Base-by-base conservation (phyloP, 176 grass and related monocot species). In the Elymus sibiricus region DNA sequence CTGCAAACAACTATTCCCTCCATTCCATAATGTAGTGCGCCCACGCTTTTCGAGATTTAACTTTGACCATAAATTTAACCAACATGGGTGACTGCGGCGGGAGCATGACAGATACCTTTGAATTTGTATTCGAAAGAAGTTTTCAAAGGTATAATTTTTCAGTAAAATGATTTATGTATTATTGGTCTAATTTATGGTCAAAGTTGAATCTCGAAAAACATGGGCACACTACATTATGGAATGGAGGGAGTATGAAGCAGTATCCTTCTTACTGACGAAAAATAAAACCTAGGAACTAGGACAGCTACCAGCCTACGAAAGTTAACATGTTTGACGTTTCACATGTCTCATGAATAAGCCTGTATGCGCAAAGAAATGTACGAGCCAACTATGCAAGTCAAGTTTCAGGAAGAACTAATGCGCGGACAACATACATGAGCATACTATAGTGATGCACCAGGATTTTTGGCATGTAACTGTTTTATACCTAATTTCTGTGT, bases 1-100 rank as follows among this genome's bases (percentile, higher is more conserved):
- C 70, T 80, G 44, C 67, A 74, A 84, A 63, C 51, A 21, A 68
- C 24, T 74, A n/a, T n/a, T n/a, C n/a, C n/a, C n/a, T n/a, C n/a
- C n/a, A n/a, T n/a, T n/a, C n/a, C n/a, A n/a, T n/a, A n/a, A n/a
- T n/a, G n/a, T n/a, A n/a, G n/a, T n/a, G n/a, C n/a, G n/a, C n/a
- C n/a, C n/a, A n/a, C n/a, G n/a, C n/a, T n/a, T n/a, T n/a, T n/a
- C n/a, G n/a, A n/a, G n/a, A n/a, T n/a, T n/a, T n/a, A n/a, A n/a
- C n/a, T n/a, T n/a, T n/a, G n/a, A n/a, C n/a, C n/a, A n/a, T n/a
- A n/a, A n/a, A n/a, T n/a, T n/a, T n/a, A n/a, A n/a, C n/a, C n/a
- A n/a, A n/a, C n/a, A n/a, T n/a, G n/a, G n/a, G n/a, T n/a, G n/a
- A n/a, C n/a, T n/a, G n/a, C n/a, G n/a, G n/a, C n/a, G n/a, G n/a